Conservation (phyloP, 2,329 filamentous ascomycete genomes). For the Lomentospora prolificans region DNA sequence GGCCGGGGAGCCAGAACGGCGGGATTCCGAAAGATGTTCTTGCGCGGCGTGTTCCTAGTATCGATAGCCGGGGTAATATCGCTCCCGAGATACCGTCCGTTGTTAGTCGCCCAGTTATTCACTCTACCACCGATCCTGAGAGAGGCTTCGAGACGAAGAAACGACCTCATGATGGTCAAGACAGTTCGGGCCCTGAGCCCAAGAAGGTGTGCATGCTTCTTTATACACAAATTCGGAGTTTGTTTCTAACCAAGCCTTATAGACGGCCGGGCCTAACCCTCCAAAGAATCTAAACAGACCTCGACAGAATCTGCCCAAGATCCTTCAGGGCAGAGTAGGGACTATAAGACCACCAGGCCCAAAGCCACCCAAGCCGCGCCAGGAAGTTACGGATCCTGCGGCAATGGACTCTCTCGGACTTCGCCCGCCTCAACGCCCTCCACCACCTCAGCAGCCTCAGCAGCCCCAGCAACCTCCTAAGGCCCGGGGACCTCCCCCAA, state of each 20-base stretch:
- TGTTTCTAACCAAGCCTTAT: conserved; percentile 13
- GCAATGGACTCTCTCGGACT: conserved; percentile 43
- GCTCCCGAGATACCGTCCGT: conserved; percentile 15
- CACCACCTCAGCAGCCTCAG: conserved; percentile 10
- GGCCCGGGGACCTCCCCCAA: neutral
- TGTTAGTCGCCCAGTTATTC: conserved; percentile 28
- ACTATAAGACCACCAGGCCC: neutral
- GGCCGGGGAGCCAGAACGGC: conserved; percentile 5
- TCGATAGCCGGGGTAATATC: conserved; percentile 9
- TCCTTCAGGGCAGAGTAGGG: conserved; percentile 2
- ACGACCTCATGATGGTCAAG: conserved; percentile 29
- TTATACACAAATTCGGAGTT: neutral
- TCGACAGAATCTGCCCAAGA: neutral
- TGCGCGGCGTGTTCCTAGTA: conserved; percentile 4
- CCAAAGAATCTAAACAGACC: conserved; percentile 15
- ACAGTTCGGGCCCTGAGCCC: conserved; percentile 17
- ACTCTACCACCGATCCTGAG: conserved; percentile 20
- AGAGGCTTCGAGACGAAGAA: conserved; percentile 27
- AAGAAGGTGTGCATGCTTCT: conserved; percentile 29
- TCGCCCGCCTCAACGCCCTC: conserved; percentile 33
- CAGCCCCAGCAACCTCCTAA: neutral
- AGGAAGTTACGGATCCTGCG: conserved; percentile 31
- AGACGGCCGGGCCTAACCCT: conserved; percentile 18
- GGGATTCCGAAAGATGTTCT: neutral
- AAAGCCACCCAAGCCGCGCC: neutral